Evolutionary conservation across 73 alveolate genomes (phyloP), one percentile per base, ranked within the genome.

Genomic region (Breviolum minutum): DNA sequence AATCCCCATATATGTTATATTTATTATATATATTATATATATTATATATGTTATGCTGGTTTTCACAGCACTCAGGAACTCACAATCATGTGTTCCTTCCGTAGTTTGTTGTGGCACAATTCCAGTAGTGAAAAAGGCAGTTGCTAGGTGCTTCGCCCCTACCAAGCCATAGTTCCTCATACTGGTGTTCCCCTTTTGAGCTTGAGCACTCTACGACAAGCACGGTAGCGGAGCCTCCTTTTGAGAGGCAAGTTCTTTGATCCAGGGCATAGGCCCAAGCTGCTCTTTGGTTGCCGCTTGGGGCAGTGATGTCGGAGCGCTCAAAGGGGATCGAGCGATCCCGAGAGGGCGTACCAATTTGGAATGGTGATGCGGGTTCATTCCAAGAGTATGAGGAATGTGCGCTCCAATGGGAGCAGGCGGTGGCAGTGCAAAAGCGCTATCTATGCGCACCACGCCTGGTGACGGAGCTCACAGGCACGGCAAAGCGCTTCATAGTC

Each of bases 191-290:
- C 66, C 48, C 87, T 64, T 32, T 64, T 0, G 13, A 5, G 66
- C 87, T 79, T 79, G 94, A 10, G 94, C 71, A 16, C 60, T 11
- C 62, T 61, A 61, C 94, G 76, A 54, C 94, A 61, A 61, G 94
- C 94, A 85, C n/a, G 94, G 94, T 85, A 85, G 94, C 94, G 94
- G 94, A 85, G 94, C 94, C 94, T 0, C 61, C 62, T 2, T 30
- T 62, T 22, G 79, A 54, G 79, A 9, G n/a, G 94, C 63, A 2
- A n/a, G 30, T 70, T 24, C 22, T 74, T n/a, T 74, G 27, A 16
- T 27, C 22, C 7, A 17, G 87, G 9, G 26, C n/a, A 74, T 62
- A 85, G 94, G 94, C 63, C 10, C 26, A 19, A 61, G 11, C 7
- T 11, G n/a, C 5, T 77, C 71, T 20, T 17, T 10, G 76, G n/a